phyloP scores from a whole-genome alignment of 1,139 yeast species.

The Yamadazyma membranifaciens region DNA sequence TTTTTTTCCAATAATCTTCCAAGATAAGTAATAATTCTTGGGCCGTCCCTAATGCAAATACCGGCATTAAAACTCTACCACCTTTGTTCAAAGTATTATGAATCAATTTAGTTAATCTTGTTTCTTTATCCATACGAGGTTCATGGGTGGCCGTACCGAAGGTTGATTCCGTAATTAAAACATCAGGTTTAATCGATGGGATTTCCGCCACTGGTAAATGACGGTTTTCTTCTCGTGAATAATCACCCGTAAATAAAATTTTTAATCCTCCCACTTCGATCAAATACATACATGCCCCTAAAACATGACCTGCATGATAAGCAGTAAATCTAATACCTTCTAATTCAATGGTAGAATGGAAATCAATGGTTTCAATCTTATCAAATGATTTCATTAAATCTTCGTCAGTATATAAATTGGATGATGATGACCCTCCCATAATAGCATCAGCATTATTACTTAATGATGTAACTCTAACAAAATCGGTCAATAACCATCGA shows the following conservation, averaged over 20 bases:
- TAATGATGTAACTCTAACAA: conserved; percentile 84
- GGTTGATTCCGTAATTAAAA: conserved; percentile 90
- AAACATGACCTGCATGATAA: conserved; percentile 97
- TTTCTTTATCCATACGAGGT: conserved; percentile 82
- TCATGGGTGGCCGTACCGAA: conserved; percentile 98
- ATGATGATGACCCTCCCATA: conserved; percentile 26
- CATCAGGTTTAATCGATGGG: conserved; percentile 86
- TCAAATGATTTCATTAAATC: conserved; percentile 88
- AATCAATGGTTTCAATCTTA: conserved; percentile 88
- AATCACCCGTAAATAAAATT: conserved; percentile 91
- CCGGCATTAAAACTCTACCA: conserved; percentile 90
- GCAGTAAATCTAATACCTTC: conserved; percentile 96
- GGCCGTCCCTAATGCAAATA: conserved; percentile 94
- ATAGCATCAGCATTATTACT: conserved; percentile 19
- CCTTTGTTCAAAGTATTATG: conserved; percentile 86
- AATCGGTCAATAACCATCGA: conserved; percentile 91
- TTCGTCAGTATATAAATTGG: conserved; percentile 80
- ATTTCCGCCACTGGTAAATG: conserved; percentile 95
- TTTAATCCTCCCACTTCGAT: conserved; percentile 93
- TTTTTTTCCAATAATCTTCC: conserved; percentile 91
- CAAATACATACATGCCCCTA: conserved; percentile 98
- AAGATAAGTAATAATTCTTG: conserved; percentile 86
- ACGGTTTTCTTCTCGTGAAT: conserved; percentile 91
- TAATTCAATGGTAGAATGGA: conserved; percentile 91
- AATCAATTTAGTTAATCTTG: conserved; percentile 72